A percentile compares a stretch with the other conserved stretches of the same genome.
Evolutionary conservation across 805 yeast species (phyloP).

Genomic region (Vanderwaltozyma verrucispora): DNA sequence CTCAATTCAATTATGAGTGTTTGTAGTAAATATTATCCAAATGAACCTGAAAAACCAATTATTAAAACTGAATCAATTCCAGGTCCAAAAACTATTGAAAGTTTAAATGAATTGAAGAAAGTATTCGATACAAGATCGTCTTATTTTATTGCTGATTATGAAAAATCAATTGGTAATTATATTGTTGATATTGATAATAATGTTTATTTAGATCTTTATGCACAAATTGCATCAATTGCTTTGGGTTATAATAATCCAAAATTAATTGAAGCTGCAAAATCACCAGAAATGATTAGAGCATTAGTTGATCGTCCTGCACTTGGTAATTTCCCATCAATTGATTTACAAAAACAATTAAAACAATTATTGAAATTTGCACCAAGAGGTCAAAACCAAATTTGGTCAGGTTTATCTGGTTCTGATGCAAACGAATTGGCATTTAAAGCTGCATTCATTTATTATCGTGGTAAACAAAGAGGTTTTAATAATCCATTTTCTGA

Average conservation of each 20-base stretch:
- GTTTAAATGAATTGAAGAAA: conserved; percentile 40
- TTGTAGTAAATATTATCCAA: conserved; percentile 58
- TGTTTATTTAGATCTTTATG: conserved; percentile 49
- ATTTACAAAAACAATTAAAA: conserved; percentile 37
- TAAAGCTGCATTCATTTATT: conserved; percentile 62
- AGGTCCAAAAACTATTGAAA: conserved; percentile 58
- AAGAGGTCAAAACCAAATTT: conserved; percentile 45
- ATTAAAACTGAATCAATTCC: conserved; percentile 46
- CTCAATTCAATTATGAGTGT: conserved; percentile 9
- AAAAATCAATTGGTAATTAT: conserved; percentile 55
- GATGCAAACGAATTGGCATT: conserved; percentile 63
- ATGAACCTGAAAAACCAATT: conserved; percentile 66
- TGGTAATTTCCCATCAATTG: conserved; percentile 54
- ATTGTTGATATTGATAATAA: conserved; percentile 59
- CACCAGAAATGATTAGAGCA: conserved; percentile 53
- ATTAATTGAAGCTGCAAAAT: conserved; percentile 45
- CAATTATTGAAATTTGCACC: conserved; percentile 56
- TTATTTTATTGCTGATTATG: conserved; percentile 55
- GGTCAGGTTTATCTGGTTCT: conserved; percentile 61
- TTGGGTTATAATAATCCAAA: conserved; percentile 64
- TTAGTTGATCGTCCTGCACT: conserved; percentile 59
- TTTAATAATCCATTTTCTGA: conserved; percentile 51
- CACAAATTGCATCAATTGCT: conserved; percentile 65
- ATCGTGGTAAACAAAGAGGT: conserved; percentile 50
- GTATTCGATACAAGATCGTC: conserved; percentile 55